These are phyloP conservation scores for Tetrahymena borealis DNA, from an alignment of 73 alveolate genomes.

Conservation along the genomic window DNA sequence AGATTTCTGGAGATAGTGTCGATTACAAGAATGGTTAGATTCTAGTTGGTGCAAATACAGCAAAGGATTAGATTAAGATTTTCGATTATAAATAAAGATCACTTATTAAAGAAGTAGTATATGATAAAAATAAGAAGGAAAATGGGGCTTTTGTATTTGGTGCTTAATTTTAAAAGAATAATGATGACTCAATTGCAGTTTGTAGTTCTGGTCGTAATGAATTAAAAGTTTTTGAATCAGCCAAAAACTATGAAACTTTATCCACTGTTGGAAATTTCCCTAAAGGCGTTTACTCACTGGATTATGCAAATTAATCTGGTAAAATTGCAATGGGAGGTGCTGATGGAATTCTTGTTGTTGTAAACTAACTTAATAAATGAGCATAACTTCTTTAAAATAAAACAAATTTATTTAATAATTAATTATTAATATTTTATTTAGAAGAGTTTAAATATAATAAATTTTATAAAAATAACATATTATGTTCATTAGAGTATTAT, in stretches of 20 bases:
- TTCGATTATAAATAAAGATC: slow-evolving; percentile 41
- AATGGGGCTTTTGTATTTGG: slow-evolving; percentile 38
- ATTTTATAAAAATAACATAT: too few species aligned
- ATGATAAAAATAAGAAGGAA: slow-evolving; percentile 18
- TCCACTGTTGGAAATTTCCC: slow-evolving; percentile 11
- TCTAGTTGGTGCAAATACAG: slow-evolving; percentile 55
- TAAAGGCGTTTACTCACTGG: slow-evolving; percentile 57
- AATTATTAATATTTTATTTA: too few species aligned
- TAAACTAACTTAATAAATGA: not conserved
- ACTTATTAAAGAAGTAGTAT: slow-evolving; percentile 12
- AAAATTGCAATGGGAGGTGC: slow-evolving; percentile 84
- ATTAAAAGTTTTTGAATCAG: slow-evolving; percentile 11
- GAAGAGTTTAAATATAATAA: too few species aligned
- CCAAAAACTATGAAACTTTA: not conserved
- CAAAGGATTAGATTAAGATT: slow-evolving; percentile 41
- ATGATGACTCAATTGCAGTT: slow-evolving; percentile 14
- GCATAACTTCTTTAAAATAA: not conserved
- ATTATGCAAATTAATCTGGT: slow-evolving; percentile 63
- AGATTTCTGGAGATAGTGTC: slow-evolving; percentile 67
- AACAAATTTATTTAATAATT: not conserved
- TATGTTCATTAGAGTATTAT: too few species aligned
- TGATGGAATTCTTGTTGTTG: slow-evolving; percentile 51
- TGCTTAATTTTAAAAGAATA: slow-evolving; percentile 29
- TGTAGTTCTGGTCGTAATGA: slow-evolving; percentile 34
- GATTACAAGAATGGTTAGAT: slow-evolving; percentile 53